Conservation (phyloP, 192 early-diverging fungal species). For the Bifiguratus adelaidae region DNA sequence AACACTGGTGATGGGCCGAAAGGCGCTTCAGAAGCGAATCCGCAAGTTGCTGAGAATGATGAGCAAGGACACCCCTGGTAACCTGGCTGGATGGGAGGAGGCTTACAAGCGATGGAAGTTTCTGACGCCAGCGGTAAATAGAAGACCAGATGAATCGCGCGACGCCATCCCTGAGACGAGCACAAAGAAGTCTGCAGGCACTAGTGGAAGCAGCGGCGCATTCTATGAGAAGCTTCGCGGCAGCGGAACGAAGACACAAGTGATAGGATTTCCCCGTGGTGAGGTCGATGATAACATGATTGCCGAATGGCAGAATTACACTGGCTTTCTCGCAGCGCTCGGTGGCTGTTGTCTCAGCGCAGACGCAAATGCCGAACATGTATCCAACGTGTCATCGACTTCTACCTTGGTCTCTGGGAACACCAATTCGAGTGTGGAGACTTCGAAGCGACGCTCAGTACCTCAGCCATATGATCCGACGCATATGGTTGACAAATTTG, state of each 20-base stretch:
- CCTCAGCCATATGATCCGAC: conserved; percentile 20
- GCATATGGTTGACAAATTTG: conserved; percentile 53
- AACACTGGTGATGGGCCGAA: conserved; percentile 46
- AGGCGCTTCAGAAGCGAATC: conserved; percentile 69
- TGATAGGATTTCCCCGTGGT: conserved; percentile 8
- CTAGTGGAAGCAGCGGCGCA: background rate
- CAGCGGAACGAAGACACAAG: background rate
- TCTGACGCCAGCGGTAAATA: conserved; percentile 28
- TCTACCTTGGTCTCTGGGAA: too few relatives aligned
- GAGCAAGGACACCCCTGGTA: conserved; percentile 55
- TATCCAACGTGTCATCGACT: too few relatives aligned
- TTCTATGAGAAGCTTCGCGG: too few relatives aligned
- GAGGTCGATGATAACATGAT: conserved; percentile 25
- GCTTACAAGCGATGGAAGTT: conserved; percentile 64
- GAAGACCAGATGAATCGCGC: conserved; percentile 17
- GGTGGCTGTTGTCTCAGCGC: conserved; percentile 58
- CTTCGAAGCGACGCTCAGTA: background rate
- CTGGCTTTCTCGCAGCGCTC: conserved; percentile 70
- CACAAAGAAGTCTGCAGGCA: background rate
- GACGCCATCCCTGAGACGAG: conserved; percentile 7
- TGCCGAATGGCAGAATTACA: conserved; percentile 72
- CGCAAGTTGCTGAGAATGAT: conserved; percentile 58
- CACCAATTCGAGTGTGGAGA: background rate
- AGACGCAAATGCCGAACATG: too few relatives aligned
- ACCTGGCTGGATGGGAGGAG: conserved; percentile 77